Base-by-base conservation (phyloP, 2,329 filamentous ascomycete species). In the Fonsecaea pedrosoi region DNA sequence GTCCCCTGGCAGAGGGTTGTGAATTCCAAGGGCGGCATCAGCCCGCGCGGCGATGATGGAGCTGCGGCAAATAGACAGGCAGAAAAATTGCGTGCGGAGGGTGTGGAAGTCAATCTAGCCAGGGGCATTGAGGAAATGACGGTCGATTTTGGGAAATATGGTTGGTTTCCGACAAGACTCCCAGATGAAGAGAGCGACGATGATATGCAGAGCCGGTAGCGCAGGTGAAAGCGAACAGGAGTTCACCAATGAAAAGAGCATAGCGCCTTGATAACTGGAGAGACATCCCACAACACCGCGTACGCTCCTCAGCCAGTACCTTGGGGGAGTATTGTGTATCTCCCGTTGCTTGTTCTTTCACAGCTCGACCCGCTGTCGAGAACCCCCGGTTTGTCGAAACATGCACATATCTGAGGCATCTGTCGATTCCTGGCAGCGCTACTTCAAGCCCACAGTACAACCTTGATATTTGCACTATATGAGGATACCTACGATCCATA, bases 1-100 rank as follows among this genome's bases (percentile, higher is more conserved):
- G 94, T 98, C 3, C 94, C 94, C 0, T 98, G 94, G 94, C 94
- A 98, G 82, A 84, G 95, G 65, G 92, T 98, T 67, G 90, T 98
- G 76, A 97, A 94, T 77, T 82, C 92, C 13, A 94, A 91, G 78
- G 94, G 94, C 25, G 83, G 87, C 66, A 96, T 98, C 72, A 96
- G 93, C 54, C 91, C 91, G 7, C 87, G 81, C 32, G 81, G 77
- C 7, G 80, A 80, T 1, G 79, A 79, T 3, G 78, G 78, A 63
- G 59, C 58, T 8, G 70, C 54, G 3, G 81, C 80, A 4, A 76
- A 76, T 21, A 74, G 80, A 37, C 81, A 83, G 65, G 81, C 80
- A 1, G 77, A 77, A 25, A 77, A 69, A 15, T 72, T 83, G 12
- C 70, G 76, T 9, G 69, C 71, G 30, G 81, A 83, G 73, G 81